These are phyloP conservation scores for Colletotrichum tropicicola DNA, from an alignment of 2,329 filamentous ascomycete species.

Conservation along the genomic window DNA sequence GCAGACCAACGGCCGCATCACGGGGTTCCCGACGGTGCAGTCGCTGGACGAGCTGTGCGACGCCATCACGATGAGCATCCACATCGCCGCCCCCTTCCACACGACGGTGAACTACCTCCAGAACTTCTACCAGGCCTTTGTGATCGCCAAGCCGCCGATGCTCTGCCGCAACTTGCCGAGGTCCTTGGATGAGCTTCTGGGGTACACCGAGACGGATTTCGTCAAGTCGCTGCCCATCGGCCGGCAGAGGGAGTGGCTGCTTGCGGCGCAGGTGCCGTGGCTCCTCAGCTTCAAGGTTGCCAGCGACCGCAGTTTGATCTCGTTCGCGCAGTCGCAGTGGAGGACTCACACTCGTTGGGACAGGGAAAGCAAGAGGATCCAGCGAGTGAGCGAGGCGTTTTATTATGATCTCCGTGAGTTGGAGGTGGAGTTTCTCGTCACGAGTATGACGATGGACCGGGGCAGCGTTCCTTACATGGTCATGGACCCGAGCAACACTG, in stretches of 20 bases:
- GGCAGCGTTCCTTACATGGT: slow-evolving; percentile 47
- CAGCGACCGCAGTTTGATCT: slow-evolving; percentile 48
- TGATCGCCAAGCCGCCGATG: slow-evolving; percentile 52
- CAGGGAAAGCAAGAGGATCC: slow-evolving; percentile 32
- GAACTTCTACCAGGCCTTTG: slow-evolving; percentile 58
- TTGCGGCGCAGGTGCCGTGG: slow-evolving; percentile 54
- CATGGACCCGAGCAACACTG: slow-evolving; percentile 46
- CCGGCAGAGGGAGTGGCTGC: slow-evolving; percentile 52
- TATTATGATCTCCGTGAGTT: slow-evolving; percentile 39
- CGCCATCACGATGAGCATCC: slow-evolving; percentile 60
- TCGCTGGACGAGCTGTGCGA: slow-evolving; percentile 52
- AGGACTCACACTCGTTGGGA: slow-evolving; percentile 37
- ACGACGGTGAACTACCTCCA: slow-evolving; percentile 62
- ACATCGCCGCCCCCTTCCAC: slow-evolving; percentile 59
- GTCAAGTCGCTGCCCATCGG: slow-evolving; percentile 51
- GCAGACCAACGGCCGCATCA: slow-evolving; percentile 46
- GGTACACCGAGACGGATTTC: slow-evolving; percentile 43
- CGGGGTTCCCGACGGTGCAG: slow-evolving; percentile 51
- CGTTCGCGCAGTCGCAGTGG: slow-evolving; percentile 50
- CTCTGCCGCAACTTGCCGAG: slow-evolving; percentile 45
- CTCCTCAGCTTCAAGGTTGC: slow-evolving; percentile 54
- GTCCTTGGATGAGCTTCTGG: slow-evolving; percentile 39
- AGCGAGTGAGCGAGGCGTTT: slow-evolving; percentile 37
- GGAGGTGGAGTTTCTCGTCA: slow-evolving; percentile 40
- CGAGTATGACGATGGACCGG: slow-evolving; percentile 42